Conservation (phyloP, 352 stramenopile species). For the Phytophthora aleatoria region DNA sequence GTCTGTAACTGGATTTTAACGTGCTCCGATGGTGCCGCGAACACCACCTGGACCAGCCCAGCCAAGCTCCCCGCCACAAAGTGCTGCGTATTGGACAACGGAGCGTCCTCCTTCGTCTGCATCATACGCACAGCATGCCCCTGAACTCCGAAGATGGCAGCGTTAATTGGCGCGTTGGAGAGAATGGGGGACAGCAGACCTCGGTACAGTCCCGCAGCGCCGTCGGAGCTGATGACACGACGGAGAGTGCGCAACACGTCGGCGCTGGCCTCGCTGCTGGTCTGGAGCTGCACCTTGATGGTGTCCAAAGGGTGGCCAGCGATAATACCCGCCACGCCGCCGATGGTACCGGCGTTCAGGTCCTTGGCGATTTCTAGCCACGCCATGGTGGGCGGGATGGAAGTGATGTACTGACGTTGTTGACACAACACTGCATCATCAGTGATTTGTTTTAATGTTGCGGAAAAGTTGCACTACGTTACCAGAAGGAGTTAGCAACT, state of each 20-base stretch:
- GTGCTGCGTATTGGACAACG: constrained; percentile 50
- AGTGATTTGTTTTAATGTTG: neutral
- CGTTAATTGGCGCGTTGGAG: constrained; percentile 85
- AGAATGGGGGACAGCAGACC: constrained; percentile 77
- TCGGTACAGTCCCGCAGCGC: constrained; percentile 65
- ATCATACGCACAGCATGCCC: constrained; percentile 53
- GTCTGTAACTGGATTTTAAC: constrained; percentile 86
- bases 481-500: no score
- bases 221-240: constrained; percentile 55
- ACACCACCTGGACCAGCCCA: constrained; percentile 66
- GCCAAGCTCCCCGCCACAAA: constrained; percentile 56
- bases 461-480: no score
- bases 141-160: constrained; percentile 79
- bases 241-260: constrained; percentile 53
- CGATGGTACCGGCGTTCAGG: constrained; percentile 76
- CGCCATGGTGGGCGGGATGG: neutral
- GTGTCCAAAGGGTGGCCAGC: constrained; percentile 83
- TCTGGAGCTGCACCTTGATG: constrained; percentile 86
- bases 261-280: constrained; percentile 25
- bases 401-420: neutral
- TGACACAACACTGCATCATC: neutral
- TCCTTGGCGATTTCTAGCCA: constrained; percentile 80
- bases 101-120: constrained; percentile 27
- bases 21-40: constrained; percentile 70
- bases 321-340: constrained; percentile 74